Percentiles rank a stretch among this genome's conserved stretches.
phyloP scores from a whole-genome alignment of 2,329 filamentous ascomycete species.

The Fusarium equiseti region DNA sequence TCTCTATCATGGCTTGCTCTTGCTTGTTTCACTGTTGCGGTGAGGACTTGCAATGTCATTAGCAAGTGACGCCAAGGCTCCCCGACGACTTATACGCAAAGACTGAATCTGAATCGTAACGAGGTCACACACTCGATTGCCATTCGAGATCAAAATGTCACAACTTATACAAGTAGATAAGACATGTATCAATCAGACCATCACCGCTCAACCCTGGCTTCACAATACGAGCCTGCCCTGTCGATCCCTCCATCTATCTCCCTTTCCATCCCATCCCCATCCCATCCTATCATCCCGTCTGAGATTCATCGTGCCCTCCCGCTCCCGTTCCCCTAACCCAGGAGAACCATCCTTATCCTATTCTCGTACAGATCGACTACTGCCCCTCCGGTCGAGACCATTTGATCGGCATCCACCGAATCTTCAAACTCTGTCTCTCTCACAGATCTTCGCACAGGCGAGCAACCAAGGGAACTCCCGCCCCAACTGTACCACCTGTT shows the following conservation, averaged over 20 bases:
- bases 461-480: constrained; percentile 25
- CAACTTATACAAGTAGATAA: neutral
- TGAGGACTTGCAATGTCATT: constrained; percentile 1
- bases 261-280: neutral
- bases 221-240: constrained; percentile 28
- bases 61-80: constrained; percentile 6
- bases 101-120: neutral
- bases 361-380: constrained; percentile 18
- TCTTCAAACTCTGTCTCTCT: constrained; percentile 17
- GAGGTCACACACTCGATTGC: neutral
- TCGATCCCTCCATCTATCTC: constrained; percentile 33
- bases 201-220: constrained; percentile 14
- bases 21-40: constrained; percentile 5
- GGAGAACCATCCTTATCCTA: constrained; percentile 15
- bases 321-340: constrained; percentile 26
- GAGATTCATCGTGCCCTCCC: constrained; percentile 15
- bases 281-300: constrained; percentile 21
- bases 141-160: constrained; percentile 1
- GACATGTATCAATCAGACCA: neutral
- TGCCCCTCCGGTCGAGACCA: constrained; percentile 30
- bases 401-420: constrained; percentile 33
- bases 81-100: constrained; percentile 7
- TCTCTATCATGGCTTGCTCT: neutral
- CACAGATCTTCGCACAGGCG: constrained; percentile 15
- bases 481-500: constrained; percentile 25